Conservation (phyloP, 768 basidiomycete genomes). For the Lactarius evosmus region DNA sequence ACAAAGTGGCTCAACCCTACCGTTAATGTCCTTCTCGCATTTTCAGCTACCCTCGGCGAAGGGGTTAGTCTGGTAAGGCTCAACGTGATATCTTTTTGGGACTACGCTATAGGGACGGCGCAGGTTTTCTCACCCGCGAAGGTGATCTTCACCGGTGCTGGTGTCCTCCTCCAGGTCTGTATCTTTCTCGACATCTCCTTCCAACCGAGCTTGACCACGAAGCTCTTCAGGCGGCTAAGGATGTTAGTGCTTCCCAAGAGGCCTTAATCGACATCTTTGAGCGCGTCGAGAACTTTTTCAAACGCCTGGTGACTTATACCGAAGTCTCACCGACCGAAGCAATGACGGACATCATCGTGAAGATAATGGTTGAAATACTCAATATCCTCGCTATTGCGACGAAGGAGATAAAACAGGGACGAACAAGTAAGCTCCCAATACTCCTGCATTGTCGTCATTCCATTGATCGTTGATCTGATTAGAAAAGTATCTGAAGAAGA, state of each 20-base stretch:
- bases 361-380: not conserved
- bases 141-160: not conserved
- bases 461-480: too few species aligned
- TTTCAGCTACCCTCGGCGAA: not conserved
- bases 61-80: not conserved
- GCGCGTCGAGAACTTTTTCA: not conserved
- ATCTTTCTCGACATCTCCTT: not conserved
- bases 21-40: not conserved
- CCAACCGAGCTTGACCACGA: too few species aligned
- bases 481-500: not conserved
- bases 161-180: not conserved
- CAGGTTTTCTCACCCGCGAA: not conserved
- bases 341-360: not conserved
- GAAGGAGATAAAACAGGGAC: conserved; percentile 1
- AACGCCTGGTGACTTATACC: not conserved
- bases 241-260: not conserved
- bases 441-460: too few species aligned
- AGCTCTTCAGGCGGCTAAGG: not conserved
- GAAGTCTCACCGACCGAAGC: not conserved
- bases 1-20: not conserved
- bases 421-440: not conserved
- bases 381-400: not conserved
- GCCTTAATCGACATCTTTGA: not conserved
- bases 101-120: not conserved
- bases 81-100: not conserved